Evolutionary conservation across 371 early-diverging fungal genomes (phyloP), one percentile per base, ranked within the genome.

Genomic region (Coemansia sp.): DNA sequence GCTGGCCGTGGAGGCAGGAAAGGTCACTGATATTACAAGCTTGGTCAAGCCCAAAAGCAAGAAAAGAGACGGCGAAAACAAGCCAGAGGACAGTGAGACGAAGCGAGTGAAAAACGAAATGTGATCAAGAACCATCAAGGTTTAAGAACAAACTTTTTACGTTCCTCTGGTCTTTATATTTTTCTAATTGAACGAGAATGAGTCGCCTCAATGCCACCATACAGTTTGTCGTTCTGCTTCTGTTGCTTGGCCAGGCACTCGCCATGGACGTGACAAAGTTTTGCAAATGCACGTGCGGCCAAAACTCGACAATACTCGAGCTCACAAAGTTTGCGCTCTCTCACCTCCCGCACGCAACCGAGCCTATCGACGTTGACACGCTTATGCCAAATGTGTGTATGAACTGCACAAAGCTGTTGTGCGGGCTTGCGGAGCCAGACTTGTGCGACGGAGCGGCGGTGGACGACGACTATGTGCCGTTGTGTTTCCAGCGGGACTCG

Each of bases 231-330:
- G 24, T 37, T n/a, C 21, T 65, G 5, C 51, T 63, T 16, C 5
- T 58, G 18, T 26, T 64, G 27, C 45, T 40, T 0, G 5, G 51
- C n/a, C 42, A 14, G 2, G 67, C 24, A 7, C 6, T 34, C 18
- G 75, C 60, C 52, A 74, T 67, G 18, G 68, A 72, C 26, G 63
- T 71, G 59, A 59, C 55, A 3, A 71, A 76, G 39, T 80, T 80
- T 21, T 80, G 80, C 67, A 80, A 80, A 58, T 80, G 80, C 53
- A 72, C 66, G 5, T 80, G 80, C 37, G 80, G 80, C n/a, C 79
- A 77, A 47, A 80, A 80, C 62, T 65, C 80, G 10, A 80, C 80
- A 4, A 77, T 80, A 37, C 53, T 80, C 5, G 80, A 80, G 56
- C 48, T 80, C 47, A 80, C 80, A 6, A 54, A 18, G 64, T 74